Conservation (phyloP, 306 rosid species). For the Cyclanthera cordifolia region DNA sequence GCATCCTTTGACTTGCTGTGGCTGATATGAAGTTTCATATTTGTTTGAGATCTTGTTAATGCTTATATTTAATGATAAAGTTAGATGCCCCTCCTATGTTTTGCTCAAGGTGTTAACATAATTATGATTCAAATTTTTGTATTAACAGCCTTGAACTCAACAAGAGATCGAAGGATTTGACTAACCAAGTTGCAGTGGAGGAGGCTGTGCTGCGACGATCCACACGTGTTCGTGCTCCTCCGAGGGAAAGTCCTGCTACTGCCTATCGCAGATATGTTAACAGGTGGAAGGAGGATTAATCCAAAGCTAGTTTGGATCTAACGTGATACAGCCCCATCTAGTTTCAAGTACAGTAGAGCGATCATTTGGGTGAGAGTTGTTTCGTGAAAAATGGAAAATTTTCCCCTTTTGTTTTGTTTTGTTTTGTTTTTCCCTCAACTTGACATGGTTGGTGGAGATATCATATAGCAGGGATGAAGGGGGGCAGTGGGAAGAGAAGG, state of each 20-base stretch:
- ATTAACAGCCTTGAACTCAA: conserved; percentile 44
- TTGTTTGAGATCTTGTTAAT: not conserved
- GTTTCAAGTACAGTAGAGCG: not conserved
- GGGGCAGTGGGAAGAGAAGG: not conserved
- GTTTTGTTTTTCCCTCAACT: not conserved
- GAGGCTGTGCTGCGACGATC: conserved; percentile 76
- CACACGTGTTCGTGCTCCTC: conserved; percentile 88
- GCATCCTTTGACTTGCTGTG: conserved; percentile 1
- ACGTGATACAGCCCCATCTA: not conserved
- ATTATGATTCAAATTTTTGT: not conserved
- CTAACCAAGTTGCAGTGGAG: conserved; percentile 38
- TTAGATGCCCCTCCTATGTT: not conserved
- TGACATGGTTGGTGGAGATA: conserved; percentile 6
- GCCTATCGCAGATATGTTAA: conserved; percentile 74
- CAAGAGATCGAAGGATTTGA: conserved; percentile 53
- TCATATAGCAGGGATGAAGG: not conserved
- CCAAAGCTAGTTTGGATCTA: not conserved
- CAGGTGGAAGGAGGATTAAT: conserved; percentile 71
- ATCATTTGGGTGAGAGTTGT: not conserved
- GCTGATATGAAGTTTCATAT: not conserved
- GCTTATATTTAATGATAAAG: not conserved
- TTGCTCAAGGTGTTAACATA: not conserved
- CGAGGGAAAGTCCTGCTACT: conserved; percentile 61
- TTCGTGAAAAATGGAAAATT: not conserved
- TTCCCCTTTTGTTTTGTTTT: not conserved